A percentile compares a stretch with the other conserved stretches of the same genome.
Evolutionary conservation across 2,329 filamentous ascomycete species (phyloP).

Genomic region (Neodidymelliopsis sp.): DNA sequence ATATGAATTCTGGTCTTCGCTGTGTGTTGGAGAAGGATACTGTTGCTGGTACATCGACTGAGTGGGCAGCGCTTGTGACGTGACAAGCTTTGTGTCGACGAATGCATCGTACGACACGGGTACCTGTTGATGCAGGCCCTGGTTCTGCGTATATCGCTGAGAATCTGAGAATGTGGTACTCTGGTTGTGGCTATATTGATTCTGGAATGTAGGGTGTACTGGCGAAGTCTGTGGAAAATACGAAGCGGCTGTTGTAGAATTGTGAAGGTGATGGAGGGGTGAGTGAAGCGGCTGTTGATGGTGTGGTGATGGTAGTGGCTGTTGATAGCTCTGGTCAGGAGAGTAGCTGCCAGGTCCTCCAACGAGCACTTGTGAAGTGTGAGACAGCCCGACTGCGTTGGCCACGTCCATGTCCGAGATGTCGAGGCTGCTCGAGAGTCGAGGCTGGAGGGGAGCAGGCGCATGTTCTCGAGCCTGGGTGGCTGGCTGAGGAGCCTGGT

Average conservation of each 20-base stretch:
- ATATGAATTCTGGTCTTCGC: conserved; percentile 36
- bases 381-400: conserved; percentile 13
- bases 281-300: conserved; percentile 41
- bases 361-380: conserved; percentile 25
- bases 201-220: conserved; percentile 32
- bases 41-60: conserved; percentile 36
- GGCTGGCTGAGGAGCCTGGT: conserved; percentile 20
- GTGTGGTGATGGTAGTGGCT: conserved; percentile 42
- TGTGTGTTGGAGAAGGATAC: conserved; percentile 27
- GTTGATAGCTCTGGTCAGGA: conserved; percentile 38
- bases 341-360: conserved; percentile 28
- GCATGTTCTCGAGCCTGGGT: conserved; percentile 29
- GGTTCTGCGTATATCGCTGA: conserved; percentile 33
- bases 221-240: conserved; percentile 45
- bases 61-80: conserved; percentile 30
- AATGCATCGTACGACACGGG: conserved; percentile 35
- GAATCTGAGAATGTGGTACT: conserved; percentile 26
- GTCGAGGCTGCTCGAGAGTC: conserved; percentile 34
- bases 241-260: conserved; percentile 38
- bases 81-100: conserved; percentile 27
- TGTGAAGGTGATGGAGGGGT: conserved; percentile 40
- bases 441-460: conserved; percentile 40
- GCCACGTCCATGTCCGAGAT: conserved; percentile 20
- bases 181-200: conserved; percentile 32
- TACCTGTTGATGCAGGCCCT: conserved; percentile 34